Base-by-base conservation (phyloP, 2,329 filamentous ascomycete species). In the Orbilia ellipsospora region DNA sequence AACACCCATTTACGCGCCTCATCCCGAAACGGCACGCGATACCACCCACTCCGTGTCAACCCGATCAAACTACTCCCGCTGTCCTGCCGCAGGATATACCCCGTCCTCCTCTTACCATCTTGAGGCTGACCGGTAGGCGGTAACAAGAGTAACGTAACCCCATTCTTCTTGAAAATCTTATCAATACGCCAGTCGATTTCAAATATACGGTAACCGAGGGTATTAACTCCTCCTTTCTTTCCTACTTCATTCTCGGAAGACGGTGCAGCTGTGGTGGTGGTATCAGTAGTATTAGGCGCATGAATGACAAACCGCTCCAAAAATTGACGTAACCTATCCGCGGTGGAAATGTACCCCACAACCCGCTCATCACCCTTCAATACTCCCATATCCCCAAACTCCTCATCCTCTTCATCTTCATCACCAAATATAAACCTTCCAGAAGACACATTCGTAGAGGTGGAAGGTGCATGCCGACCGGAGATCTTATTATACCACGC, bases 41-140 rank as follows among this genome's bases (percentile, higher is more conserved):
- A 56, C 66, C 66, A 69, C 15, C 66, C 66, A 6, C 50, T 42
- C 20, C 15, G 18, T 18, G 51, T 28, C 2, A 69, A 18, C 2
- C 50, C 50, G 7, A 69, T 44, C 18, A 52, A 62, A 51, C 18
- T 56, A 12, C 66, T 50, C 8, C 48, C 66, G 28, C 26, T 31
- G 2, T 23, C 16, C 4, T 62, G 50, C 10, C 28, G 51, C 6
- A 69, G 42, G 7, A 69, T 55, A 48, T 45, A 68, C 15, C 57
- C 57, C 28, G 13, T 16, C n/a, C 16, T 45, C 40, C 16, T 44
- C n/a, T 23, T 16, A n/a, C 56, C 31, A 31, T 12, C 20, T 6
- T 40, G 23, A 23, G 23, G 23, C 4, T 23, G 23, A 23, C 23
- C 23, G 2, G 23, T 23, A 23, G 44, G 13, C 13, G 16, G 44